These are phyloP conservation scores for Aureobasidium lini DNA, from an alignment of 2,329 filamentous ascomycete genomes.

Conservation along the genomic window DNA sequence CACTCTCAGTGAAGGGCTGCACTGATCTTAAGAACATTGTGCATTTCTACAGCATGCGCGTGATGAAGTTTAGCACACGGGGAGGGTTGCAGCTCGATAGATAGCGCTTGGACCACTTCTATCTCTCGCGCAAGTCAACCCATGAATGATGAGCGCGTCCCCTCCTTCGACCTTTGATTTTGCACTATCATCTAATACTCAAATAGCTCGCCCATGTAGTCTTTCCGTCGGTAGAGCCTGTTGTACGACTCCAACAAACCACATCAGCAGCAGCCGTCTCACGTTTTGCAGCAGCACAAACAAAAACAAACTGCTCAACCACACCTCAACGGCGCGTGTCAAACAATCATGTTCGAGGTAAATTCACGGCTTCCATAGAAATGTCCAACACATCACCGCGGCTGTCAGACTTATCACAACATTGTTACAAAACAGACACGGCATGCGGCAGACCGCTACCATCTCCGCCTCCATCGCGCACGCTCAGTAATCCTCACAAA, in stretches of 20 bases:
- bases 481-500: conserved; percentile 74
- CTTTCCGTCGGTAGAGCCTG: background rate
- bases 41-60: no score
- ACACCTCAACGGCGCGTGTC: background rate
- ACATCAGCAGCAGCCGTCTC: background rate
- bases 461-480: conserved; percentile 73
- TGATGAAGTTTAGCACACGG: no score
- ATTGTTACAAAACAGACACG: conserved; percentile 31
- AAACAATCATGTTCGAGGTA: conserved; percentile 11
- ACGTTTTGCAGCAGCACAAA: background rate
- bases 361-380: background rate
- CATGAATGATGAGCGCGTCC: background rate
- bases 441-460: conserved; percentile 66
- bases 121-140: background rate
- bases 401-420: background rate
- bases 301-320: background rate
- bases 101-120: no score
- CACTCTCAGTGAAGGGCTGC: no score
- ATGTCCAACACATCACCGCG: background rate
- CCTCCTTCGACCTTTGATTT: background rate
- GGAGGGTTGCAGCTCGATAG: no score
- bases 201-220: background rate
- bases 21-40: no score
- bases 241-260: background rate
- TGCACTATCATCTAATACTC: background rate